phyloP scores from a whole-genome alignment of 2,329 filamentous ascomycete genomes.

The Scleromitrula shiraiana region DNA sequence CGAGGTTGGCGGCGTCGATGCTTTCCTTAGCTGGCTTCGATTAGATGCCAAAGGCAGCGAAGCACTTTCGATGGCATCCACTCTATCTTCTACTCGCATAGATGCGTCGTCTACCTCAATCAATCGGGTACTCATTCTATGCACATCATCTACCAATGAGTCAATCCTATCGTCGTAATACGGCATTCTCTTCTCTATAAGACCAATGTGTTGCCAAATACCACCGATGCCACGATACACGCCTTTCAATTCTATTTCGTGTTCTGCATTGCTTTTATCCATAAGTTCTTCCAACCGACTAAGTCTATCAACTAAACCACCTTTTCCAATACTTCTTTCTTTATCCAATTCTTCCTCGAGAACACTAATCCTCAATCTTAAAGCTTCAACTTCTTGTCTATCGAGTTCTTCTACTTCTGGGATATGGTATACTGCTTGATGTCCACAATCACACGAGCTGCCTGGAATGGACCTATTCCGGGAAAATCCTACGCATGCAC shows the following conservation, averaged over 20 bases:
- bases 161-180: slow-evolving; percentile 48
- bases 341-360: slow-evolving; percentile 38
- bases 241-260: slow-evolving; percentile 44
- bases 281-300: slow-evolving; percentile 45
- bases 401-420: slow-evolving; percentile 38
- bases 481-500: slow-evolving; percentile 50
- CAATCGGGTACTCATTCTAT: slow-evolving; percentile 25
- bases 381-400: slow-evolving; percentile 40
- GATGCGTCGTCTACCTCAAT: slow-evolving; percentile 30
- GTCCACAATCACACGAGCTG: slow-evolving; percentile 50
- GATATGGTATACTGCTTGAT: slow-evolving; percentile 52
- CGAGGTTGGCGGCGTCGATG: slow-evolving; percentile 24
- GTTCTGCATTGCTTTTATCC: slow-evolving; percentile 44
- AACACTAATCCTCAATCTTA: slow-evolving; percentile 38
- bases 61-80: slow-evolving; percentile 23
- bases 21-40: slow-evolving; percentile 21
- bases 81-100: slow-evolving; percentile 29
- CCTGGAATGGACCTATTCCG: slow-evolving; percentile 46
- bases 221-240: slow-evolving; percentile 47
- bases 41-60: neutral
- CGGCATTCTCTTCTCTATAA: slow-evolving; percentile 42
- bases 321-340: slow-evolving; percentile 26
- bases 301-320: slow-evolving; percentile 22
- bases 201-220: slow-evolving; percentile 42
- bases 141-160: slow-evolving; percentile 36